Evolutionary conservation across 1,284 basidiomycete genomes (phyloP).

Genomic region (Hymenochaete sp.): DNA sequence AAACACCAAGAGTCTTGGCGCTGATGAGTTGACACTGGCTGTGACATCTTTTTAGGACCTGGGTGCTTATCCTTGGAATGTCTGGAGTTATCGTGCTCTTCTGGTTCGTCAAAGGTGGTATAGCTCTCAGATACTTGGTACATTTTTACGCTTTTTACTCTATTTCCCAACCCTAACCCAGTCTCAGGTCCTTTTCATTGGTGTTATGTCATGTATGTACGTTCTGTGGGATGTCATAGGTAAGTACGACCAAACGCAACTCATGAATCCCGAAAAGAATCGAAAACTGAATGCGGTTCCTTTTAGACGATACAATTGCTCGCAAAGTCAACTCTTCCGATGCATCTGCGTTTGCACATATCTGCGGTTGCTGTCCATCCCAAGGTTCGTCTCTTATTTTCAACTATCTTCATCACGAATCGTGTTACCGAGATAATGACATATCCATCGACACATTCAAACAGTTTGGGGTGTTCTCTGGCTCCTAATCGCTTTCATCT

Average conservation of each 20-base stretch:
- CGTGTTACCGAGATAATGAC: too few species aligned
- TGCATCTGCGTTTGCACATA: slow-evolving; percentile 80
- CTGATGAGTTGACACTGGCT: not conserved
- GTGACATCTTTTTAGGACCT: slow-evolving; percentile 40
- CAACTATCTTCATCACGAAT: too few species aligned
- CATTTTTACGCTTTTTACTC: slow-evolving; percentile 21
- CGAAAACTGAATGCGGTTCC: not conserved
- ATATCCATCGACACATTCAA: too few species aligned
- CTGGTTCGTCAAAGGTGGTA: slow-evolving; percentile 75
- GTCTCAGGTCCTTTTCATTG: slow-evolving; percentile 78
- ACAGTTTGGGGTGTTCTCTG: slow-evolving; percentile 88
- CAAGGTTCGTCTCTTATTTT: slow-evolving; percentile 35
- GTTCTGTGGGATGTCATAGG: slow-evolving; percentile 83
- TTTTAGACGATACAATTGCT: slow-evolving; percentile 75
- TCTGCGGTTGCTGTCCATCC: slow-evolving; percentile 76
- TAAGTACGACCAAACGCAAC: slow-evolving; percentile 24
- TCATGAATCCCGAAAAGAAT: not conserved
- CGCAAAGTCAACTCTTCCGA: slow-evolving; percentile 91
- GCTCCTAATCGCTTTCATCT: slow-evolving; percentile 74
- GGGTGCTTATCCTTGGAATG: slow-evolving; percentile 70
- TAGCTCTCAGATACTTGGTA: slow-evolving; percentile 67
- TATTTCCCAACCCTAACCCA: slow-evolving; percentile 20
- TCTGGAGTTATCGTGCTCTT: slow-evolving; percentile 65
- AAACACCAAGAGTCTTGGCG: too few species aligned
- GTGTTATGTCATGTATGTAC: slow-evolving; percentile 92